Percentiles rank a stretch among this genome's conserved stretches.
These are phyloP conservation scores for Trebouxia sp. DNA, from an alignment of 139 green algal species.

Conservation along the genomic window DNA sequence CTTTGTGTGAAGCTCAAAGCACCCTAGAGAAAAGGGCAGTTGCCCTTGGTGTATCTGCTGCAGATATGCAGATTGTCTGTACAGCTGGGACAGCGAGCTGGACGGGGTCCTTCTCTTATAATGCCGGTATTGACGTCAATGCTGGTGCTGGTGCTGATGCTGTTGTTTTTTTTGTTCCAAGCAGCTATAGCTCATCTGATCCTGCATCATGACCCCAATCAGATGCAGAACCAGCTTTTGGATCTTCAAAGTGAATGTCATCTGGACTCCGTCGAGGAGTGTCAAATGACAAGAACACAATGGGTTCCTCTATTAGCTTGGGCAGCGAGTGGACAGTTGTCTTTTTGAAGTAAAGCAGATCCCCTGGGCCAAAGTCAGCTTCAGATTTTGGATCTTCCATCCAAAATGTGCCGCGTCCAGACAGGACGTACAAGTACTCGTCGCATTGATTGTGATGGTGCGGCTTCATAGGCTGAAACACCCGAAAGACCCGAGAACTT, in stretches of 20 bases:
- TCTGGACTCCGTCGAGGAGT: neutral
- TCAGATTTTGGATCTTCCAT: constrained; percentile 10
- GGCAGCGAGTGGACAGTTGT: constrained; percentile 8
- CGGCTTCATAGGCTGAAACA: neutral
- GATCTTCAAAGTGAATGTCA: constrained; percentile 13
- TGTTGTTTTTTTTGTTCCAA: too few species aligned
- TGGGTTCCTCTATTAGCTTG: neutral
- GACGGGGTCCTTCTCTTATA: too few species aligned
- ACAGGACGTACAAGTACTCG: constrained; percentile 14
- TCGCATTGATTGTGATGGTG: constrained; percentile 16
- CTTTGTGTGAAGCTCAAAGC: too few species aligned
- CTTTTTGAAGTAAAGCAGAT: constrained; percentile 16
- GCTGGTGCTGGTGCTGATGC: too few species aligned
- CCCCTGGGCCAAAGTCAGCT: neutral
- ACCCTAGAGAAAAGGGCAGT: too few species aligned
- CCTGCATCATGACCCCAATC: neutral
- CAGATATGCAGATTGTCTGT: too few species aligned
- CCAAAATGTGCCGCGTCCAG: constrained; percentile 13
- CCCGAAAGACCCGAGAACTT: constrained; percentile 1
- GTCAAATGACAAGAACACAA: neutral
- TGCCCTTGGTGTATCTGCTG: too few species aligned
- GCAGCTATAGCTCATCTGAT: neutral
- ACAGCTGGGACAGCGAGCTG: too few species aligned
- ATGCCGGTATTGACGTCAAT: too few species aligned
- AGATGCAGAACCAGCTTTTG: neutral